Evolutionary conservation across 2,329 filamentous ascomycete genomes (phyloP).

Genomic region (Microascus cirrosus): DNA sequence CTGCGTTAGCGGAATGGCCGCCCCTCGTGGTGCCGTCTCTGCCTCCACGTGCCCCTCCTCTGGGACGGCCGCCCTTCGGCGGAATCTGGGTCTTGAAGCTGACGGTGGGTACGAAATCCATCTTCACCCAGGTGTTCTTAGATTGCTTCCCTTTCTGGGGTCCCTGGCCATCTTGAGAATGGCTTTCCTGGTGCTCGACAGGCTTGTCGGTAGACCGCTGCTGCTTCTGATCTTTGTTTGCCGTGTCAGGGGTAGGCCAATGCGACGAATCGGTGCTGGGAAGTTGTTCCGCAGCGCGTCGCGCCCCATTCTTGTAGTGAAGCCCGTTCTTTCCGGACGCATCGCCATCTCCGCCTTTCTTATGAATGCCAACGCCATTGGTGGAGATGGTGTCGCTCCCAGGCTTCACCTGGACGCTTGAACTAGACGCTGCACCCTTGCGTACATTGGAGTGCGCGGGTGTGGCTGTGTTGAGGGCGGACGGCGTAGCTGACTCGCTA

Average conservation of each 20-base stretch:
- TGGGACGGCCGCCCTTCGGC: constrained; percentile 35
- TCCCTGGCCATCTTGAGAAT: constrained; percentile 38
- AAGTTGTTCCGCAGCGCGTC: background rate
- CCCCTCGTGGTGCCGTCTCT: constrained; percentile 21
- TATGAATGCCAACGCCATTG: constrained; percentile 28
- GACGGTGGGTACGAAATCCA: constrained; percentile 74
- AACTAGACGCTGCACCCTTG: constrained; percentile 16
- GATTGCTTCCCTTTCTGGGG: constrained; percentile 27
- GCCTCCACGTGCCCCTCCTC: constrained; percentile 34
- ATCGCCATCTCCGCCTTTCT: constrained; percentile 28
- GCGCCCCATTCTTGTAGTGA: constrained; percentile 27
- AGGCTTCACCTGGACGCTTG: constrained; percentile 9
- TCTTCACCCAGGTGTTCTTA: constrained; percentile 80
- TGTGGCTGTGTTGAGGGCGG: constrained; percentile 7
- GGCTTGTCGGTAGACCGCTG: constrained; percentile 59
- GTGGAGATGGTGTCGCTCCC: constrained; percentile 14
- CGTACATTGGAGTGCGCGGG: constrained; percentile 9
- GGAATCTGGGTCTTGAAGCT: constrained; percentile 78
- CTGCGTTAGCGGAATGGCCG: constrained; percentile 11
- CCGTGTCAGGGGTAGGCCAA: constrained; percentile 86
- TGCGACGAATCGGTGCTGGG: background rate
- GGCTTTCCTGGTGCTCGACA: constrained; percentile 46
- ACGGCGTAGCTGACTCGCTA: background rate
- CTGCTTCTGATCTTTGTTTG: constrained; percentile 59
- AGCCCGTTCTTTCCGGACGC: constrained; percentile 9